Conservation (phyloP, 2,329 filamentous ascomycete genomes). For the Alternaria postmessia region DNA sequence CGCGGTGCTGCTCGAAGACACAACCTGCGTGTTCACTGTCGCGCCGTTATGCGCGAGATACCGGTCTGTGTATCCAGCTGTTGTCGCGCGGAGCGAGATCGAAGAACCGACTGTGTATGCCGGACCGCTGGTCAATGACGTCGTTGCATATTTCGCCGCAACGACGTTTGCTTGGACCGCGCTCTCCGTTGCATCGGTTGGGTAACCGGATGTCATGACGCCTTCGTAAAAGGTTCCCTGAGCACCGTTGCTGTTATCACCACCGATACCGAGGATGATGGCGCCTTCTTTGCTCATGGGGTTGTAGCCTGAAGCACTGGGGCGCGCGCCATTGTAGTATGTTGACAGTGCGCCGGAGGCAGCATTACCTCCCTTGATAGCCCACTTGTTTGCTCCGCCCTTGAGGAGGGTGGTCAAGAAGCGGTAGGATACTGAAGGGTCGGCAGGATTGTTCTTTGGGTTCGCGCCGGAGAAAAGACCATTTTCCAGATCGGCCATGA, state of each 20-base stretch:
- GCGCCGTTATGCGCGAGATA: constrained; percentile 64
- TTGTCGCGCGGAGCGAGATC: constrained; percentile 65
- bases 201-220: constrained; percentile 69
- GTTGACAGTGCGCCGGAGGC: constrained; percentile 64
- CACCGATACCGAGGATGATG: constrained; percentile 75
- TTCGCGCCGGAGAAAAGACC: constrained; percentile 67
- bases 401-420: constrained; percentile 68
- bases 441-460: constrained; percentile 57
- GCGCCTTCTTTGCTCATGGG: constrained; percentile 71
- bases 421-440: constrained; percentile 62
- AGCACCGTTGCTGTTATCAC: constrained; percentile 67
- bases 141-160: constrained; percentile 63
- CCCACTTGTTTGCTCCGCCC: constrained; percentile 65
- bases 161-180: constrained; percentile 68
- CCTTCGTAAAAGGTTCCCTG: constrained; percentile 73
- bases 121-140: constrained; percentile 59
- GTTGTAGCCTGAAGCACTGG: constrained; percentile 63
- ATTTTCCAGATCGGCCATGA: constrained; percentile 75
- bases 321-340: constrained; percentile 66
- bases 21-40: constrained; percentile 63
- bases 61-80: constrained; percentile 61
- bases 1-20: constrained; percentile 61
- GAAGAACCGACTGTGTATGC: constrained; percentile 59
- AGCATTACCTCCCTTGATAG: constrained; percentile 66
- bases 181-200: constrained; percentile 66